phyloP scores from a whole-genome alignment of 1,284 basidiomycete genomes.

The Hymenochaete sp. region DNA sequence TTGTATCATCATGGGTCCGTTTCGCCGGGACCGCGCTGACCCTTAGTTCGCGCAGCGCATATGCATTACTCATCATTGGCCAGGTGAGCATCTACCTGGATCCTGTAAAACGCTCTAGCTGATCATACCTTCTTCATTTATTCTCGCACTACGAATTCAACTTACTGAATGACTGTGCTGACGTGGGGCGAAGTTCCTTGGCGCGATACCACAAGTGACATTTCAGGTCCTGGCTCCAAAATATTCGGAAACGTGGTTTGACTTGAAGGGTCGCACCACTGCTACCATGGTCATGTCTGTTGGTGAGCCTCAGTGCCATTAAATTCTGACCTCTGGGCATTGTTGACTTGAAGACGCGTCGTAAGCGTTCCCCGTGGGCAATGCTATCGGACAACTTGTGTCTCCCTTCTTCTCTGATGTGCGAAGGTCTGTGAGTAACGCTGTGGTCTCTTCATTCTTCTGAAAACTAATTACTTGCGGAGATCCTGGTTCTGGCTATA shows the following conservation, averaged over 20 bases:
- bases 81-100: slow-evolving; percentile 38
- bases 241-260: slow-evolving; percentile 76
- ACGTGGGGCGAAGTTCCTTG: slow-evolving; percentile 37
- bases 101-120: not conserved
- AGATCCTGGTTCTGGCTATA: slow-evolving; percentile 66
- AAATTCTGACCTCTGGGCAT: not conserved
- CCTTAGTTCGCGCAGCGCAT: slow-evolving; percentile 40
- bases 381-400: slow-evolving; percentile 60
- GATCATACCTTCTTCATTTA: too few species aligned
- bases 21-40: slow-evolving; percentile 56
- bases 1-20: slow-evolving; percentile 65
- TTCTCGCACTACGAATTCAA: too few species aligned
- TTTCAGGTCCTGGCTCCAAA: slow-evolving; percentile 61
- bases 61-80: slow-evolving; percentile 57
- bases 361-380: slow-evolving; percentile 53
- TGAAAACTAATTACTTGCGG: not conserved
- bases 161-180: not conserved
- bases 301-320: slow-evolving; percentile 30
- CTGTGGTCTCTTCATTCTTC: not conserved
- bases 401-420: slow-evolving; percentile 52
- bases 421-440: slow-evolving; percentile 45
- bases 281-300: slow-evolving; percentile 75
- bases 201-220: slow-evolving; percentile 49
- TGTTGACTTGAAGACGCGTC: slow-evolving; percentile 6
- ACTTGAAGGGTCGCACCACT: slow-evolving; percentile 61